A percentile compares a stretch with the other conserved stretches of the same genome.
Conservation (phyloP, 768 basidiomycete species). For the Russula sp. region DNA sequence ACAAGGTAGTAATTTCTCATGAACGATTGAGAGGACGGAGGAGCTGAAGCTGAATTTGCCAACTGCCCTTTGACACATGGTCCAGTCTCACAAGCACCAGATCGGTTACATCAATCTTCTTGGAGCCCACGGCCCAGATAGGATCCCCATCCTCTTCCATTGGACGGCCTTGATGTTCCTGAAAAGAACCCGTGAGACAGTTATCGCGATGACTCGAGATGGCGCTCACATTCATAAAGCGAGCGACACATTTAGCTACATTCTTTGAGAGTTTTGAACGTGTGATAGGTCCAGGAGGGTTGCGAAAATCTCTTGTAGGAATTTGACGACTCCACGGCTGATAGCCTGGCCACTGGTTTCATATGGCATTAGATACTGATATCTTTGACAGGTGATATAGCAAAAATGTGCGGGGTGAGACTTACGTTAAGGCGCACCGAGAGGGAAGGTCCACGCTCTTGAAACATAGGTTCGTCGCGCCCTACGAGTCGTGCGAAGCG, state of each 20-base stretch:
- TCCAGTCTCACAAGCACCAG: constrained; percentile 74
- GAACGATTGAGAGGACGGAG: constrained; percentile 2
- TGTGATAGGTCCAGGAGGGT: constrained; percentile 74
- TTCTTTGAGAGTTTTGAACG: constrained; percentile 74
- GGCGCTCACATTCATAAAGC: constrained; percentile 57
- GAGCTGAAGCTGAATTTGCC: constrained; percentile 78
- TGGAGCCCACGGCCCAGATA: constrained; percentile 57
- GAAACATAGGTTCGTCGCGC: constrained; percentile 66
- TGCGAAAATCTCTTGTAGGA: constrained; percentile 76
- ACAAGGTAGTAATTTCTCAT: background rate
- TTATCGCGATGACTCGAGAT: background rate
- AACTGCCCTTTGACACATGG: constrained; percentile 78
- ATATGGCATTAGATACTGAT: constrained; percentile 18
- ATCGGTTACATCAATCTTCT: constrained; percentile 59
- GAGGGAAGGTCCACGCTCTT: constrained; percentile 72
- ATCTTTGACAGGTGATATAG: constrained; percentile 19
- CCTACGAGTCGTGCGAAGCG: constrained; percentile 52
- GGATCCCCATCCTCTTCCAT: constrained; percentile 64
- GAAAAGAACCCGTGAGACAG: constrained; percentile 6
- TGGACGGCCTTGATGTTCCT: constrained; percentile 49
- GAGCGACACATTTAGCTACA: constrained; percentile 69
- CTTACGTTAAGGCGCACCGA: constrained; percentile 74
- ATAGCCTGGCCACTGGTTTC: constrained; percentile 72
- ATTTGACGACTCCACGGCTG: constrained; percentile 76
- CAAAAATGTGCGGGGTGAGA: constrained; percentile 13